phyloP scores from a whole-genome alignment of 2,329 filamentous ascomycete species.

The Botrytis tulipae region DNA sequence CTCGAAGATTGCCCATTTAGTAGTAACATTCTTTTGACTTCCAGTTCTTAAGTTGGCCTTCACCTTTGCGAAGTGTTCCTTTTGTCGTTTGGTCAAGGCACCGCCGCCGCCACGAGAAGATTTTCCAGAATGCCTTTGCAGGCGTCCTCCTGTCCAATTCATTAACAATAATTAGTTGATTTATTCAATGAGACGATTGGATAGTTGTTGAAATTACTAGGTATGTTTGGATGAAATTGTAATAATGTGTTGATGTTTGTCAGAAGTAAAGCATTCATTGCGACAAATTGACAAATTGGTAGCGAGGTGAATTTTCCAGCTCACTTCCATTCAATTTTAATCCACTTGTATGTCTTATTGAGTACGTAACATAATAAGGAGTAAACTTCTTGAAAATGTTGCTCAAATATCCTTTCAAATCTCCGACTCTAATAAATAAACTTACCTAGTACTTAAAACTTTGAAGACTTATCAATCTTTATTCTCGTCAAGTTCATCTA shows the following conservation, averaged over 20 bases:
- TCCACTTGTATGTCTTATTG: no score
- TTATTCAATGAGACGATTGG: neutral
- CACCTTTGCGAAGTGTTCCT: slow-evolving; percentile 48
- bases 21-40: slow-evolving; percentile 37
- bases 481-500: neutral
- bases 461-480: neutral
- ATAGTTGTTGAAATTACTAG: neutral
- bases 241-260: neutral
- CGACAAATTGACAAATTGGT: neutral
- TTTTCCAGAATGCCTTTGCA: slow-evolving; percentile 44
- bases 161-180: slow-evolving; percentile 34
- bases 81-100: slow-evolving; percentile 40
- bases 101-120: slow-evolving; percentile 34
- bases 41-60: slow-evolving; percentile 39
- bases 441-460: no score
- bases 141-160: slow-evolving; percentile 52
- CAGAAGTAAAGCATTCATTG: neutral
- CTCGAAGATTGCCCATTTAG: slow-evolving; percentile 29
- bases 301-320: neutral
- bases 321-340: neutral
- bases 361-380: no score
- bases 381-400: neutral
- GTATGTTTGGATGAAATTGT: neutral
- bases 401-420: neutral
- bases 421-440: no score